Evolutionary conservation across 129 eudicot genomes (phyloP).

Genomic region (Escallonia herrerae): DNA sequence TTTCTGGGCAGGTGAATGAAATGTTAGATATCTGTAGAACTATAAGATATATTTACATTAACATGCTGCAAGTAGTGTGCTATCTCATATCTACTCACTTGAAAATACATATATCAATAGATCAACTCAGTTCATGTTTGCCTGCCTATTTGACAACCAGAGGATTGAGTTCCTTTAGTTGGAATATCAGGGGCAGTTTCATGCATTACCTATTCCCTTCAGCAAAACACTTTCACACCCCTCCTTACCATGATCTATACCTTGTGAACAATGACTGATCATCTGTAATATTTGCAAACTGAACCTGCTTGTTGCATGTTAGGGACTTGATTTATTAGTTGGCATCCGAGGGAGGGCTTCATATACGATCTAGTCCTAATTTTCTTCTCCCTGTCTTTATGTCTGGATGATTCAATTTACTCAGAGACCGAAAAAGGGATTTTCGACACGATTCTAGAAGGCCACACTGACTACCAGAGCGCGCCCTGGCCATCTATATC

Average conservation of each 20-base stretch:
- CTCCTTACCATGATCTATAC: neutral
- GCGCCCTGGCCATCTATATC: slow-evolving; percentile 91
- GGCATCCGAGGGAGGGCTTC: too few species aligned
- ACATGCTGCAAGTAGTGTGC: neutral
- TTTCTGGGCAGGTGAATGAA: slow-evolving; percentile 73
- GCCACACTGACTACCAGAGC: slow-evolving; percentile 48
- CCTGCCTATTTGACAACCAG: neutral
- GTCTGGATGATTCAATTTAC: neutral
- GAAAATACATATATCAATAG: too few species aligned
- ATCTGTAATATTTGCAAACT: too few species aligned
- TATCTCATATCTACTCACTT: too few species aligned
- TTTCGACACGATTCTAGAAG: slow-evolving; percentile 55
- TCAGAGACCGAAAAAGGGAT: slow-evolving; percentile 77
- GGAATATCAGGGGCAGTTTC: neutral
- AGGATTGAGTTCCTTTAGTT: neutral
- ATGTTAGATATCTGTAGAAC: too few species aligned
- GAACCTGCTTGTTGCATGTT: too few species aligned
- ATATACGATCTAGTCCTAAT: too few species aligned
- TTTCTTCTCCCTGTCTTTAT: neutral
- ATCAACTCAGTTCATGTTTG: neutral
- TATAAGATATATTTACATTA: too few species aligned
- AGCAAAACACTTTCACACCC: neutral
- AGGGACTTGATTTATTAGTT: too few species aligned
- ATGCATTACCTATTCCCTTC: neutral
- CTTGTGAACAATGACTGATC: neutral